These are phyloP conservation scores for Carpinus viminea DNA, from an alignment of 306 rosid species.

Conservation along the genomic window DNA sequence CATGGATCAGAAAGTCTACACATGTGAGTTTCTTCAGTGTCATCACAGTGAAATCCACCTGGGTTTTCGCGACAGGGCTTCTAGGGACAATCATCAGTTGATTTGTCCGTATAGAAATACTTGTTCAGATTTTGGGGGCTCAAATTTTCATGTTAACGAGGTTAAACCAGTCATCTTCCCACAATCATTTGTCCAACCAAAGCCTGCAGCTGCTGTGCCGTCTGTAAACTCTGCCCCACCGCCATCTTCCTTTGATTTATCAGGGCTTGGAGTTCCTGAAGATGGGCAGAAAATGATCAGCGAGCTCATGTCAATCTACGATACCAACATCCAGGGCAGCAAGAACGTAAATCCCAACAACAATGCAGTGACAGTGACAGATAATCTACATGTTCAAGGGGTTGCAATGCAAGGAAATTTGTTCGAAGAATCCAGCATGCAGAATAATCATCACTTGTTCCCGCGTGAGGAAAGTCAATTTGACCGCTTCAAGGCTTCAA, in stretches of 20 bases:
- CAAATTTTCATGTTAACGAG: constrained; percentile 52
- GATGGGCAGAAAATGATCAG: constrained; percentile 57
- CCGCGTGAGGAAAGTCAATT: constrained; percentile 49
- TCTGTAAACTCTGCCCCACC: constrained; percentile 41
- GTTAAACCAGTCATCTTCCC: constrained; percentile 58
- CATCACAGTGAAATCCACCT: constrained; percentile 51
- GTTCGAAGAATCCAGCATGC: constrained; percentile 38
- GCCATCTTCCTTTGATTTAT: constrained; percentile 45
- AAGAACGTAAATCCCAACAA: constrained; percentile 28
- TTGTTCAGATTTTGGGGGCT: constrained; percentile 32
- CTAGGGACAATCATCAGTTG: constrained; percentile 70
- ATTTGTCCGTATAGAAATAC: constrained; percentile 37
- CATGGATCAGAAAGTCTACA: constrained; percentile 51
- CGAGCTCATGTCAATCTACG: constrained; percentile 59
- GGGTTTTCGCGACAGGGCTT: constrained; percentile 57
- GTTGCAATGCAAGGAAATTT: constrained; percentile 47
- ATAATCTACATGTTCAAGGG: constrained; percentile 46
- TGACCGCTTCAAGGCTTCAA: constrained; percentile 49
- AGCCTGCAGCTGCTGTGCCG: constrained; percentile 22
- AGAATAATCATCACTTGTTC: constrained; percentile 40
- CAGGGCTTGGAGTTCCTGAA: constrained; percentile 59
- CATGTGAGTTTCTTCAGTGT: constrained; percentile 61
- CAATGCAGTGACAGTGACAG: constrained; percentile 19
- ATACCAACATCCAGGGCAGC: constrained; percentile 44
- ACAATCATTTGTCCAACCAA: constrained; percentile 44